Evolutionary conservation across 1,284 basidiomycete genomes (phyloP).

Genomic region (Leccinum pachyderme): DNA sequence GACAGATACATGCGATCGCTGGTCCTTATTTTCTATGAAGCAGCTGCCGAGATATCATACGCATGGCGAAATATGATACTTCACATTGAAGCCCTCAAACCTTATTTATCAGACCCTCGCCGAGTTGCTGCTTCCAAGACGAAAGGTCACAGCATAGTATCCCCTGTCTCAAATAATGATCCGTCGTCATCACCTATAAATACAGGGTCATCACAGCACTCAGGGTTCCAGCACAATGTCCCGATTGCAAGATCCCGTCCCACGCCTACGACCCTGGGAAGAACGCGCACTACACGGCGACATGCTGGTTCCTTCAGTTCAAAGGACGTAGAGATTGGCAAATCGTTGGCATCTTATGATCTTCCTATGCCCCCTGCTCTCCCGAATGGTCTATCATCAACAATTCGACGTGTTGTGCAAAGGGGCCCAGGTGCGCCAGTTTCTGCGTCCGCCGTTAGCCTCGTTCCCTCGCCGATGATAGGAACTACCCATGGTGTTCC

Average conservation of each 20-base stretch:
- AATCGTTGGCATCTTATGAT: constrained; percentile 69
- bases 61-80: constrained; percentile 84
- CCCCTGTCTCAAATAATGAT: constrained; percentile 17
- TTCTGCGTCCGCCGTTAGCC: constrained; percentile 24
- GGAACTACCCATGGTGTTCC: constrained; percentile 8
- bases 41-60: constrained; percentile 83
- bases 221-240: constrained; percentile 27
- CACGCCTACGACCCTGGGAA: constrained; percentile 24
- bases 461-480: constrained; percentile 13
- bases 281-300: constrained; percentile 57
- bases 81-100: constrained; percentile 69
- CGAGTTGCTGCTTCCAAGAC: constrained; percentile 33
- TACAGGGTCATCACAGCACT: constrained; percentile 22
- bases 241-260: constrained; percentile 42
- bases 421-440: constrained; percentile 34
- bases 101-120: constrained; percentile 53
- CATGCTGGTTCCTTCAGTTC: constrained; percentile 92
- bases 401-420: constrained; percentile 49
- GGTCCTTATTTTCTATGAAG: constrained; percentile 86
- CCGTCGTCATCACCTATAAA: constrained; percentile 20
- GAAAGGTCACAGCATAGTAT: constrained; percentile 17
- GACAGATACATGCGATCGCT: constrained; percentile 87
- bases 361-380: constrained; percentile 32
- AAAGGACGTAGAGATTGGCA: constrained; percentile 88
- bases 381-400: constrained; percentile 39